Evolutionary conservation across 2,329 filamentous ascomycete species (phyloP).

Genomic region (Pochonia chlamydosporia): DNA sequence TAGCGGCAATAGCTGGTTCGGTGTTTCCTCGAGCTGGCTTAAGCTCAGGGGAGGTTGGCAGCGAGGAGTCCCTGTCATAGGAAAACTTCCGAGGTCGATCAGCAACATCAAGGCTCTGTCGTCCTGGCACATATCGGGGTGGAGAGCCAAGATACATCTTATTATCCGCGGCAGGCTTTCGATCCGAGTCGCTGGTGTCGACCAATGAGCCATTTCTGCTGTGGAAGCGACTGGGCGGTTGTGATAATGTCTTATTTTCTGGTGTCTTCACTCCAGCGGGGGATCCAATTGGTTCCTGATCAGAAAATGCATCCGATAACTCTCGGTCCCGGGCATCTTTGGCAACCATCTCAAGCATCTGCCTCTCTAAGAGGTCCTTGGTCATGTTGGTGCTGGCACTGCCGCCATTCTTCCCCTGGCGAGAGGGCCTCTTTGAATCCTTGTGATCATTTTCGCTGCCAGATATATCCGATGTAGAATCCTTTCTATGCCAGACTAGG

Average conservation of each 20-base stretch:
- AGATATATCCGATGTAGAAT: slow-evolving; percentile 55
- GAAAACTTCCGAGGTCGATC: slow-evolving; percentile 29
- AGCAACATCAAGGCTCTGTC: slow-evolving; percentile 43
- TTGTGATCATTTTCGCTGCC: slow-evolving; percentile 45
- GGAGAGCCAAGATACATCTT: slow-evolving; percentile 16
- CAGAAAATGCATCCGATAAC: slow-evolving; percentile 23
- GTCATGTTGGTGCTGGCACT: slow-evolving; percentile 39
- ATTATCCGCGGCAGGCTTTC: slow-evolving; percentile 18
- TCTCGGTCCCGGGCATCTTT: slow-evolving; percentile 43
- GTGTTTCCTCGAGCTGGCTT: slow-evolving; percentile 38
- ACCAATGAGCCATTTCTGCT: slow-evolving; percentile 31
- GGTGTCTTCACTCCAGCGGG: slow-evolving; percentile 22
- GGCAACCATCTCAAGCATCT: slow-evolving; percentile 56
- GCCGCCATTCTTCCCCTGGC: slow-evolving; percentile 28
- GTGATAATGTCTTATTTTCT: slow-evolving; percentile 20
- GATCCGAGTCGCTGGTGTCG: slow-evolving; percentile 36
- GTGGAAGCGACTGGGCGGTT: slow-evolving; percentile 23
- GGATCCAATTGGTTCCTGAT: slow-evolving; percentile 26
- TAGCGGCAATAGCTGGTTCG: slow-evolving; percentile 55
- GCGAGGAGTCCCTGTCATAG: slow-evolving; percentile 39
- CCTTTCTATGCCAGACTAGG: slow-evolving; percentile 42
- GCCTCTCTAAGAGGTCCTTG: slow-evolving; percentile 52
- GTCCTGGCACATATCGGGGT: slow-evolving; percentile 22
- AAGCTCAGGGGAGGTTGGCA: slow-evolving; percentile 47
- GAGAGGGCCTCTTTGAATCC: slow-evolving; percentile 21